Conservation (phyloP, 140 eudicot genomes). For the Oenanthe javanica region DNA sequence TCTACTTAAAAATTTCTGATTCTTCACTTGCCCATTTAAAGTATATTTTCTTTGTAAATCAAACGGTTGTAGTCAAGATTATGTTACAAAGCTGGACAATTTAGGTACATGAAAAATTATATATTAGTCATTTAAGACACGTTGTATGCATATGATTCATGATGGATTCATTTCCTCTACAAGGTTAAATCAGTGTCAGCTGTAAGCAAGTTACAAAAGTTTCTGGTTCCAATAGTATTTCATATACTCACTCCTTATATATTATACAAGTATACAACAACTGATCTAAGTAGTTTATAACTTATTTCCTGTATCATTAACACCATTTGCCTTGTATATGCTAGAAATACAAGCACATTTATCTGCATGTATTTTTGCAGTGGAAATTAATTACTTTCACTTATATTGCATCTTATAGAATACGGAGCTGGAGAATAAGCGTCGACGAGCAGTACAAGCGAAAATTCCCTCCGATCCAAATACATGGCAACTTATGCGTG, state of each 20-base stretch:
- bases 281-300: background rate
- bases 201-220: background rate
- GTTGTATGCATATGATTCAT: background rate
- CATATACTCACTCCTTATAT: background rate
- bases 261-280: background rate
- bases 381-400: background rate
- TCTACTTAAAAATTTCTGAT: background rate
- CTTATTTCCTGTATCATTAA: background rate
- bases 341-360: background rate
- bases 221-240: background rate
- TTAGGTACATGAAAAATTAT: background rate
- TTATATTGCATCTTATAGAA: slow-evolving; percentile 29
- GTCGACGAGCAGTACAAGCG: slow-evolving; percentile 51
- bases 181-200: background rate
- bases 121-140: background rate
- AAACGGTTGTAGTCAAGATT: background rate
- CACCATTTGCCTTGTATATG: background rate
- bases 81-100: background rate
- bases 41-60: background rate
- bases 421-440: slow-evolving; percentile 52
- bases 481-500: slow-evolving; percentile 62
- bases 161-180: background rate
- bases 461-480: slow-evolving; percentile 58
- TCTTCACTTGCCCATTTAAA: background rate
- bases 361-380: background rate